A percentile compares a stretch with the other conserved stretches of the same genome.
Evolutionary conservation across 805 yeast genomes (phyloP).

Genomic region (Lipomyces lipofer): DNA sequence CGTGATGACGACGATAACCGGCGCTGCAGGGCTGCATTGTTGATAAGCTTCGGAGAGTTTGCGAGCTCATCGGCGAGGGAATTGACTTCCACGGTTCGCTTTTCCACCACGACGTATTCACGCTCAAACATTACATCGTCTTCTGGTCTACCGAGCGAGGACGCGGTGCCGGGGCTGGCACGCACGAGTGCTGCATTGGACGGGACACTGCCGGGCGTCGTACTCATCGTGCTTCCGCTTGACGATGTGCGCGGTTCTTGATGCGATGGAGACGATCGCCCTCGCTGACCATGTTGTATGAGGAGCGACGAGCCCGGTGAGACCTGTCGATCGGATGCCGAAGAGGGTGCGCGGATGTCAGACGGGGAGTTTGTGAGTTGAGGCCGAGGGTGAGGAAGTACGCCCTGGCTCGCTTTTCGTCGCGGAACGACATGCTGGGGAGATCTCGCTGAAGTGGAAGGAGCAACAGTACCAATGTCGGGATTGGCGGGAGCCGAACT

Average conservation of each 20-base stretch:
- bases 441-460: not conserved
- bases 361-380: not conserved
- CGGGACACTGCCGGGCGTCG: not conserved
- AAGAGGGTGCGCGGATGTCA: not conserved
- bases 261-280: too few relatives aligned
- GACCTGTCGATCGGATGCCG: not conserved
- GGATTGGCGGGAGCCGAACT: slow-evolving; percentile 2
- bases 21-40: slow-evolving; percentile 10
- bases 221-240: not conserved
- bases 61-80: slow-evolving; percentile 93
- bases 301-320: not conserved
- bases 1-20: slow-evolving; percentile 20
- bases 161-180: too few relatives aligned
- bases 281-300: not conserved
- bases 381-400: not conserved
- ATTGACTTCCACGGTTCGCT: slow-evolving; percentile 91
- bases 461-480: not conserved
- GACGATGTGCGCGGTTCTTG: not conserved
- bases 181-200: not conserved
- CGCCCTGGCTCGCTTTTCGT: not conserved
- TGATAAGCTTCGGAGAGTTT: slow-evolving; percentile 18
- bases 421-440: not conserved
- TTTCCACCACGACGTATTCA: slow-evolving; percentile 93
- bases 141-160: slow-evolving; percentile 26
- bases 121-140: slow-evolving; percentile 51